Conservation (phyloP, 2,329 filamentous ascomycete genomes). For the Diaporthe destruens region DNA sequence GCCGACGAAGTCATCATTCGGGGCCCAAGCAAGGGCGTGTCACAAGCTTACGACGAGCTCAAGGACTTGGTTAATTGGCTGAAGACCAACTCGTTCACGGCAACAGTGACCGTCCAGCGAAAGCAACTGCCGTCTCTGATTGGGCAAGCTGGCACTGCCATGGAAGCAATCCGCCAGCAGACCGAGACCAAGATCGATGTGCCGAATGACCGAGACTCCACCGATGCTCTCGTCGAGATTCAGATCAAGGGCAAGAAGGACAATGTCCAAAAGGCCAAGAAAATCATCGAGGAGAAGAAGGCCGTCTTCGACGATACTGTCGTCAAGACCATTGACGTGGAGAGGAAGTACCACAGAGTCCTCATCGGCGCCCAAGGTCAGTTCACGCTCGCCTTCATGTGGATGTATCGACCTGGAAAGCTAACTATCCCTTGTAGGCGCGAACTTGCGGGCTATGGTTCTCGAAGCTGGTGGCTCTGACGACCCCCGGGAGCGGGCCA, state of each 20-base stretch:
- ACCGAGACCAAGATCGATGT: conserved; percentile 94
- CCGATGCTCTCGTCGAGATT: conserved; percentile 82
- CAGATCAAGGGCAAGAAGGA: conserved; percentile 92
- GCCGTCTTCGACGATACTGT: conserved; percentile 92
- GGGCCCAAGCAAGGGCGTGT: conserved; percentile 92
- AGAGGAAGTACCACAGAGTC: conserved; percentile 91
- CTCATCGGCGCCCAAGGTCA: conserved; percentile 91
- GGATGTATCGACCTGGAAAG: background rate
- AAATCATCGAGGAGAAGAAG: conserved; percentile 87
- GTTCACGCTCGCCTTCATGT: conserved; percentile 52
- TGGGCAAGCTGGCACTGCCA: conserved; percentile 87
- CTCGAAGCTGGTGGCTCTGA: conserved; percentile 89
- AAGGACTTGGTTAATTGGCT: conserved; percentile 89
- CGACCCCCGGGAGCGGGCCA: conserved; percentile 84
- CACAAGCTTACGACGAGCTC: conserved; percentile 92
- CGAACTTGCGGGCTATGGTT: conserved; percentile 88
- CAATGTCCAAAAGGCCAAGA: conserved; percentile 92
- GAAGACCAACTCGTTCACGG: conserved; percentile 86
- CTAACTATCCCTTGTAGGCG: conserved; percentile 69
- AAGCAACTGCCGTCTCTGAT: conserved; percentile 95
- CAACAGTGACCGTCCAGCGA: conserved; percentile 86
- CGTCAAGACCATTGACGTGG: conserved; percentile 86
- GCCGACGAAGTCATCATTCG: conserved; percentile 91
- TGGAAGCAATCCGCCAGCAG: conserved; percentile 87
- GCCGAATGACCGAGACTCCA: conserved; percentile 81